These are phyloP conservation scores for Clonostachys rosea DNA, from an alignment of 2,329 filamentous ascomycete species.

Conservation along the genomic window DNA sequence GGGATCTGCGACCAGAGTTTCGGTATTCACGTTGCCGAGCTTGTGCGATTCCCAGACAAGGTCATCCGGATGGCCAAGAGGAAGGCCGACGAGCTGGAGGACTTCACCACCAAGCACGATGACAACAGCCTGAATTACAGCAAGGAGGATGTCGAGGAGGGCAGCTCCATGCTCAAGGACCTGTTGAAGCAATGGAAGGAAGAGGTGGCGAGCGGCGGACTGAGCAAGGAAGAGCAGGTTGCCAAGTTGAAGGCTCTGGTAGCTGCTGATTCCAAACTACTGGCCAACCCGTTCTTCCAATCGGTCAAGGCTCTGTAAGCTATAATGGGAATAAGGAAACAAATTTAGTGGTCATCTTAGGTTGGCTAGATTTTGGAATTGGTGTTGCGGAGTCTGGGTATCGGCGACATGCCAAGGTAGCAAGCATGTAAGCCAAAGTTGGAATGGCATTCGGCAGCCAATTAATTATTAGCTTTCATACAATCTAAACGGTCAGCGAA, in stretches of 20 bases:
- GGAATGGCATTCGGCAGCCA: background rate
- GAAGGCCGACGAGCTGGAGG: constrained; percentile 96
- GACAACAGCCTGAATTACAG: constrained; percentile 57
- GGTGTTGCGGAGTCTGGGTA: background rate
- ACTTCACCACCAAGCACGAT: constrained; percentile 81
- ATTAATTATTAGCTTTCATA: background rate
- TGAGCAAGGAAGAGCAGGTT: constrained; percentile 74
- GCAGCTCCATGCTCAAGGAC: constrained; percentile 78
- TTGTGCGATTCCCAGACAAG: constrained; percentile 94
- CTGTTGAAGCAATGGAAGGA: constrained; percentile 83
- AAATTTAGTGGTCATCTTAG: background rate
- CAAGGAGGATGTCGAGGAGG: constrained; percentile 85
- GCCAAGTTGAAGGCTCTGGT: constrained; percentile 76
- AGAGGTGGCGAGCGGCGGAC: constrained; percentile 54
- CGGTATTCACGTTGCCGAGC: constrained; percentile 95
- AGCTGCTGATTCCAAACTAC: constrained; percentile 60
- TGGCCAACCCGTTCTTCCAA: constrained; percentile 67
- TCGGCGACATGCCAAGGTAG: background rate
- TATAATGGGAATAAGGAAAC: background rate
- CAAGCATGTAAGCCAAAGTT: background rate
- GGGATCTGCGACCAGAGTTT: constrained; percentile 97
- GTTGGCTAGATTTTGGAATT: background rate
- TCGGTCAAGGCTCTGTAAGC: constrained; percentile 50
- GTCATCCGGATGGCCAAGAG: constrained; percentile 99
- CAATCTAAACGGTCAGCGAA: no score